These are phyloP conservation scores for Sphagnum fallax DNA, from an alignment of 228 moss, liverwort and hornwort species.

Conservation along the genomic window DNA sequence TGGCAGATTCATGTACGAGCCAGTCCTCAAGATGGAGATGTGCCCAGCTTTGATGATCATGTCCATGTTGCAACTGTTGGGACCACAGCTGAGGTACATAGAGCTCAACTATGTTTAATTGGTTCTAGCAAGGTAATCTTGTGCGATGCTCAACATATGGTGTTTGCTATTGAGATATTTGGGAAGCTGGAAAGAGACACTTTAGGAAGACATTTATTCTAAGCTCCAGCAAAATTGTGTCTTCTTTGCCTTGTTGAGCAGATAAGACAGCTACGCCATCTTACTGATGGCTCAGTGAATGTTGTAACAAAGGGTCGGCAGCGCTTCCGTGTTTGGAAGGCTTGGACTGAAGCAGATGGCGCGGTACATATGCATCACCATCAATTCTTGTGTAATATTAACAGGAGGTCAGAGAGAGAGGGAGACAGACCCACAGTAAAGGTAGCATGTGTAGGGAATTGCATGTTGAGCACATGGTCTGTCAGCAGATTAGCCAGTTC, in stretches of 20 bases:
- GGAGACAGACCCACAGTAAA: too few species aligned
- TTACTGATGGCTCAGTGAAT: constrained; percentile 93
- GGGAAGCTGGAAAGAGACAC: too few species aligned
- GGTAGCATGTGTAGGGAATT: too few species aligned
- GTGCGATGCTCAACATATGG: too few species aligned
- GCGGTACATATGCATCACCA: constrained; percentile 38
- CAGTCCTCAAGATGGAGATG: constrained; percentile 38
- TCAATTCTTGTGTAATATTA: not conserved
- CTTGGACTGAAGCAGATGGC: constrained; percentile 95
- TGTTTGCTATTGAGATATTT: too few species aligned
- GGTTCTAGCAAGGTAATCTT: too few species aligned
- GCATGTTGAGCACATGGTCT: too few species aligned
- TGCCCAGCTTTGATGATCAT: constrained; percentile 4
- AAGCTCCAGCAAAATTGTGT: too few species aligned
- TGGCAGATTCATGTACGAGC: constrained; percentile 66
- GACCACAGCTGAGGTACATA: constrained; percentile 79
- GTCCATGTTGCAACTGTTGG: constrained; percentile 78
- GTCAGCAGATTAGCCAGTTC: too few species aligned
- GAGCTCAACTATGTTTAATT: too few species aligned
- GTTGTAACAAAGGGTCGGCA: constrained; percentile 92
- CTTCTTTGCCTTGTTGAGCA: constrained; percentile 12
- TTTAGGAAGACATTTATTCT: too few species aligned
- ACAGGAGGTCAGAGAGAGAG: not conserved
- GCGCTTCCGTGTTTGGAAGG: constrained; percentile 76
- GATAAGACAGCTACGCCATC: constrained; percentile 80